These are phyloP conservation scores for Ramaria sp. DNA, from an alignment of 768 basidiomycete genomes.

Conservation along the genomic window DNA sequence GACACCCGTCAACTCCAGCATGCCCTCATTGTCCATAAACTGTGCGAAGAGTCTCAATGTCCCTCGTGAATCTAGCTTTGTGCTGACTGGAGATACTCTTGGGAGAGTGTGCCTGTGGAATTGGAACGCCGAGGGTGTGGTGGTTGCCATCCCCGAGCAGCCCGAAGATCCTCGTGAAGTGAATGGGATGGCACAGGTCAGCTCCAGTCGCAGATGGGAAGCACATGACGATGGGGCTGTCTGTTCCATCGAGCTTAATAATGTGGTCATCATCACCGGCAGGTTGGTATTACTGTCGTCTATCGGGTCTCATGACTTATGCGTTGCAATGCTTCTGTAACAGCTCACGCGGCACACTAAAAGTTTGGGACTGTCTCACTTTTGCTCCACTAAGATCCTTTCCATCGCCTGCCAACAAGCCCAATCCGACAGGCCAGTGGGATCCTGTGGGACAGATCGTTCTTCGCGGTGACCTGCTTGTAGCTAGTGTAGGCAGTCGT, in stretches of 20 bases:
- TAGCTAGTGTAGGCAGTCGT: constrained; percentile 49
- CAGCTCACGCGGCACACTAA: constrained; percentile 47
- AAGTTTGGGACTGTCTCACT: constrained; percentile 57
- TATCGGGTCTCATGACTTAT: not conserved
- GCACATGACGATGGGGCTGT: constrained; percentile 56
- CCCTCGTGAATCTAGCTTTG: constrained; percentile 32
- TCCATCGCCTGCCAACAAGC: constrained; percentile 27
- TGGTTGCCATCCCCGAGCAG: not conserved
- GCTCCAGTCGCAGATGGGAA: constrained; percentile 36
- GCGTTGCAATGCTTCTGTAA: not conserved
- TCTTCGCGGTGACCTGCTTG: constrained; percentile 41
- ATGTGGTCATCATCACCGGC: constrained; percentile 52
- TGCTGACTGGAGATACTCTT: constrained; percentile 54
- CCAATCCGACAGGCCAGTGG: constrained; percentile 23
- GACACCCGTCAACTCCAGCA: not conserved
- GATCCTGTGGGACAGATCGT: constrained; percentile 47
- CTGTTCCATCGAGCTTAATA: constrained; percentile 53
- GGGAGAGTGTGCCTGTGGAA: constrained; percentile 57
- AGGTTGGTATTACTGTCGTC: constrained; percentile 6
- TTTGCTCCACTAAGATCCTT: constrained; percentile 49
- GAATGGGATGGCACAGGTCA: not conserved
- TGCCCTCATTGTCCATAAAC: not conserved
- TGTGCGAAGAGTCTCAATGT: constrained; percentile 13
- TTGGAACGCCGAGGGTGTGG: constrained; percentile 22
- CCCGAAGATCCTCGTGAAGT: not conserved